phyloP scores from a whole-genome alignment of 495 filamentous ascomycete genomes.

The Aspergillus panamensis region DNA sequence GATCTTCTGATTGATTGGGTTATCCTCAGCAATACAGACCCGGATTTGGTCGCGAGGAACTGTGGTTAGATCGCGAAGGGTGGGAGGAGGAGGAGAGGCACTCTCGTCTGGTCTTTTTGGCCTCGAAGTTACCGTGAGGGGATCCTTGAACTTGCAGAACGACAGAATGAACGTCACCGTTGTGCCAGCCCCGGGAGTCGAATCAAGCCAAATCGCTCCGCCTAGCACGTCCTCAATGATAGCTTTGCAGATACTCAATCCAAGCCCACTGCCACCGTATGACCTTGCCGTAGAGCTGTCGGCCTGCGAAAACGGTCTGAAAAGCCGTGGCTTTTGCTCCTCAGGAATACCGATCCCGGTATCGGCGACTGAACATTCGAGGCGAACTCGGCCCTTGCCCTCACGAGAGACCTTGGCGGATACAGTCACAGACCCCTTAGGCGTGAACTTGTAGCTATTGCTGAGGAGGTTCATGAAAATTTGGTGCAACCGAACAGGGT shows the following conservation, averaged over 20 bases:
- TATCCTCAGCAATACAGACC: conserved; percentile 89
- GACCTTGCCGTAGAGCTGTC: conserved; percentile 83
- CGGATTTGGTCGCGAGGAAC: conserved; percentile 74
- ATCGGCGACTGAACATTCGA: conserved; percentile 84
- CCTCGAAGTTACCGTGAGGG: conserved; percentile 54
- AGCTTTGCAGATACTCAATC: conserved; percentile 90
- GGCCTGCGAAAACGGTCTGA: conserved; percentile 87
- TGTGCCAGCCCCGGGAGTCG: conserved; percentile 68
- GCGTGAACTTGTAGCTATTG: conserved; percentile 93
- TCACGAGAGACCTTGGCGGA: conserved; percentile 66
- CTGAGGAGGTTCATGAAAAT: conserved; percentile 90
- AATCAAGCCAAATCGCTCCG: conserved; percentile 79
- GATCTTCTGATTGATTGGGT: conserved; percentile 87
- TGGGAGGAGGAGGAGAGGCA: conserved; percentile 27
- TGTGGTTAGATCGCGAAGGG: conserved; percentile 55
- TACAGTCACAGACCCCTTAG: conserved; percentile 79
- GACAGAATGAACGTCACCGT: conserved; percentile 81
- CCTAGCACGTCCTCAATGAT: conserved; percentile 89
- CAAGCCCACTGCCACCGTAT: conserved; percentile 87
- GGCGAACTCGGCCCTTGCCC: conserved; percentile 60
- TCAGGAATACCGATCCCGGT: conserved; percentile 86
- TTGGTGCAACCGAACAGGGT: conserved; percentile 86
- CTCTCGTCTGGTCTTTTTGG: conserved; percentile 44
- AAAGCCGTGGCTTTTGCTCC: conserved; percentile 77
- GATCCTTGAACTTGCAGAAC: conserved; percentile 73